phyloP scores from a whole-genome alignment of 768 basidiomycete species.

The Sistotremastrum suecicum region DNA sequence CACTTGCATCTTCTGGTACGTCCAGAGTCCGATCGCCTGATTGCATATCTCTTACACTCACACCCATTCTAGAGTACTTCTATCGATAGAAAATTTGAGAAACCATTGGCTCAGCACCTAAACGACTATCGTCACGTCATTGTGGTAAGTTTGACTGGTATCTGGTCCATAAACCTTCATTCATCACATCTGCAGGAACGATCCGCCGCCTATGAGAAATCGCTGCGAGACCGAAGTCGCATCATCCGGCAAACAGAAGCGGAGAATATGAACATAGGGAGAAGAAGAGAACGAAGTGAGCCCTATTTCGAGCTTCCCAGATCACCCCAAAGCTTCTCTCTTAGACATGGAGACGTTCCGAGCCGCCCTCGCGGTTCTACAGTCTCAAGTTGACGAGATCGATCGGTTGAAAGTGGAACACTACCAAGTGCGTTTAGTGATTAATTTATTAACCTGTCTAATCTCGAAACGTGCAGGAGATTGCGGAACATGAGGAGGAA shows the following conservation, averaged over 20 bases:
- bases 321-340: slow-evolving; percentile 5
- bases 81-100: slow-evolving; percentile 78
- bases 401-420: slow-evolving; percentile 76
- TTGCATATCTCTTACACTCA: background rate
- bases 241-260: slow-evolving; percentile 77
- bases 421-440: slow-evolving; percentile 25
- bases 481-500: slow-evolving; percentile 85
- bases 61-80: slow-evolving; percentile 49
- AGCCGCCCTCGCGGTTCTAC: slow-evolving; percentile 66
- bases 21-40: slow-evolving; percentile 8
- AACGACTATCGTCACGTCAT: slow-evolving; percentile 67
- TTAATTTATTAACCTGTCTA: too few relatives aligned
- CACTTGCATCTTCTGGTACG: slow-evolving; percentile 84
- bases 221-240: slow-evolving; percentile 69
- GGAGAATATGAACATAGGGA: slow-evolving; percentile 53
- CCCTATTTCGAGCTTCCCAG: slow-evolving; percentile 6
- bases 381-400: slow-evolving; percentile 82
- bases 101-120: slow-evolving; percentile 73
- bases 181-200: slow-evolving; percentile 48
- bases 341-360: slow-evolving; percentile 84
- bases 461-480: slow-evolving; percentile 32
- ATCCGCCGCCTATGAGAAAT: slow-evolving; percentile 68
- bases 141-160: slow-evolving; percentile 29
- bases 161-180: background rate
- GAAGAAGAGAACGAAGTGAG: slow-evolving; percentile 70